Evolutionary conservation across 257 asterid species (phyloP).

Genomic region (Perilla frutescens): DNA sequence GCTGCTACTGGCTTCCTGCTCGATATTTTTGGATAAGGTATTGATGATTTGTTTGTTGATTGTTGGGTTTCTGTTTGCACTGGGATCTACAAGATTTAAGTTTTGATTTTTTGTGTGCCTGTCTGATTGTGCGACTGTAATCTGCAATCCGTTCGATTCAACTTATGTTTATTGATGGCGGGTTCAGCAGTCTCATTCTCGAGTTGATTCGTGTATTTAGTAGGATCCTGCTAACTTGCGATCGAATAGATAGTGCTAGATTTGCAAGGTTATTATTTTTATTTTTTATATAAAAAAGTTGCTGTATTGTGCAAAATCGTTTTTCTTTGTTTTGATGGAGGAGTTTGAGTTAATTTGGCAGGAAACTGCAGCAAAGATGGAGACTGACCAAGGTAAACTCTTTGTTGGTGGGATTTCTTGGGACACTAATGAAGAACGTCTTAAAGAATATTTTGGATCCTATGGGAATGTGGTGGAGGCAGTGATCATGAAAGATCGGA

Average conservation of each 20-base stretch:
- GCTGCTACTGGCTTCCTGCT: slow-evolving; percentile 61
- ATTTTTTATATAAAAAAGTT: not conserved
- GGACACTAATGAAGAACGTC: slow-evolving; percentile 91
- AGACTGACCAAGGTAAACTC: slow-evolving; percentile 72
- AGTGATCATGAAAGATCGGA: slow-evolving; percentile 92
- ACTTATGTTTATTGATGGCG: slow-evolving; percentile 26
- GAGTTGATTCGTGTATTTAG: slow-evolving; percentile 38
- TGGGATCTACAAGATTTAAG: slow-evolving; percentile 53
- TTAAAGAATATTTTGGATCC: slow-evolving; percentile 71
- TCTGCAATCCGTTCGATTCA: slow-evolving; percentile 29
- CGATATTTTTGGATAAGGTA: slow-evolving; percentile 74
- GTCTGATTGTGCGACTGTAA: slow-evolving; percentile 27
- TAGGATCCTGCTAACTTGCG: slow-evolving; percentile 31
- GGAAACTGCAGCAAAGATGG: slow-evolving; percentile 53
- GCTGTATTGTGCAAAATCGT: not conserved
- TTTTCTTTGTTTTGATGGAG: slow-evolving; percentile 21
- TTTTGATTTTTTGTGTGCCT: slow-evolving; percentile 27
- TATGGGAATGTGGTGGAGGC: slow-evolving; percentile 89
- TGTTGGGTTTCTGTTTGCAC: slow-evolving; percentile 21
- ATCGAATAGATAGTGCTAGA: slow-evolving; percentile 21
- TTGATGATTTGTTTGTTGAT: slow-evolving; percentile 20
- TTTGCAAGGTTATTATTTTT: not conserved
- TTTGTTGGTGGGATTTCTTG: slow-evolving; percentile 95
- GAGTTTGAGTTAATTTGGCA: slow-evolving; percentile 9
- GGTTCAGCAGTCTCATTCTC: slow-evolving; percentile 21